A percentile compares a stretch with the other conserved stretches of the same genome.
phyloP scores from a whole-genome alignment of 2,329 filamentous ascomycete species.

The Pochonia chlamydosporia region DNA sequence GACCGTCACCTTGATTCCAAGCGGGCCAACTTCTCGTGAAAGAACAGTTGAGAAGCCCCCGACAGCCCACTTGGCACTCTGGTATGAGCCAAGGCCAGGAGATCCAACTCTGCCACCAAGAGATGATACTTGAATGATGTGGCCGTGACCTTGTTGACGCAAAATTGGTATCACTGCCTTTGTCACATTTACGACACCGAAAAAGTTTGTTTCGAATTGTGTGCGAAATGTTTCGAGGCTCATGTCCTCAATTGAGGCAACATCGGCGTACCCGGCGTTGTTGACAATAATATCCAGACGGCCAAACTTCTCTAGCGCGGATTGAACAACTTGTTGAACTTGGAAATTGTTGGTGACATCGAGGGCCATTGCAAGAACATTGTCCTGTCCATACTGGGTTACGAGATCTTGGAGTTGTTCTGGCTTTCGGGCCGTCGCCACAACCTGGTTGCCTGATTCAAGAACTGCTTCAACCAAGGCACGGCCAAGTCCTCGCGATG shows the following conservation, averaged over 20 bases:
- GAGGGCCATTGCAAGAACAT: slow-evolving; percentile 42
- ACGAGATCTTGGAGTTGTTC: slow-evolving; percentile 27
- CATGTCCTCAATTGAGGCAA: slow-evolving; percentile 46
- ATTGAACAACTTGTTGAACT: slow-evolving; percentile 25
- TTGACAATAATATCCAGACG: slow-evolving; percentile 55
- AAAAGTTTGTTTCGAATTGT: slow-evolving; percentile 56
- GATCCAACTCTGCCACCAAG: slow-evolving; percentile 29
- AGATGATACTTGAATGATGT: slow-evolving; percentile 35
- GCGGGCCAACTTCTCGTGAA: slow-evolving; percentile 25
- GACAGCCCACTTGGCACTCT: slow-evolving; percentile 33
- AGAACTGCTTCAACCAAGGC: slow-evolving; percentile 33
- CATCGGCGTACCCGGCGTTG: slow-evolving; percentile 54
- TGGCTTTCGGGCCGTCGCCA: slow-evolving; percentile 37
- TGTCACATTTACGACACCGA: slow-evolving; percentile 50
- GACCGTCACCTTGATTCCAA: slow-evolving; percentile 33
- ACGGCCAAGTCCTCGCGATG: slow-evolving; percentile 40
- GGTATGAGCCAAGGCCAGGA: slow-evolving; percentile 29
- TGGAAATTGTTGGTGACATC: slow-evolving; percentile 47
- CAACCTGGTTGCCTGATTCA: slow-evolving; percentile 32
- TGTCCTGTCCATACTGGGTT: slow-evolving; percentile 31
- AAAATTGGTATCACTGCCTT: slow-evolving; percentile 31
- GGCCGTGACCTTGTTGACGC: slow-evolving; percentile 20
- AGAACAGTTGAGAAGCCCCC: slow-evolving; percentile 31
- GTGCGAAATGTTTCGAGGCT: slow-evolving; percentile 40
- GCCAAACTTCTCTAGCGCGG: slow-evolving; percentile 40